Evolutionary conservation across 2,329 filamentous ascomycete species (phyloP).

Genomic region (Xenoacremonium recifei): DNA sequence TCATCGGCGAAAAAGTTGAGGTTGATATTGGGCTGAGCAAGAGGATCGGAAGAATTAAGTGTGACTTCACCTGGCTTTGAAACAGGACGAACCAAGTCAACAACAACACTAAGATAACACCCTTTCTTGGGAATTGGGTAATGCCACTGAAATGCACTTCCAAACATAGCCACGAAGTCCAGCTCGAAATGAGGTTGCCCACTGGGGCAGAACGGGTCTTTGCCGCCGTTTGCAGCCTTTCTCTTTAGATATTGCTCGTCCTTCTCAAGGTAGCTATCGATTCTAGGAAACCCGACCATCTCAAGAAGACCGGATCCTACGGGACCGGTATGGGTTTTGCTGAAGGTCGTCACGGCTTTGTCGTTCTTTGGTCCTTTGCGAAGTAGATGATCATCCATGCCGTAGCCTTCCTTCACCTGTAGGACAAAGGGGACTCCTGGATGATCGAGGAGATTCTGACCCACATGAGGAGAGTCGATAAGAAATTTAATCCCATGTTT

Average conservation of each 20-base stretch:
- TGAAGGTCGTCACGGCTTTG: background rate
- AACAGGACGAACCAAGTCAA: background rate
- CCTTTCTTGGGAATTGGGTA: background rate
- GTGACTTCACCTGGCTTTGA: background rate
- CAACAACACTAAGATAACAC: background rate
- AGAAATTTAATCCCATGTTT: conserved; percentile 53
- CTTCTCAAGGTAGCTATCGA: background rate
- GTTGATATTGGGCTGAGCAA: background rate
- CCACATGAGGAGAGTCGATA: conserved; percentile 59
- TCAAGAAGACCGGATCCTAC: background rate
- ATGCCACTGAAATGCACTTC: background rate
- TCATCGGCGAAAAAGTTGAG: background rate
- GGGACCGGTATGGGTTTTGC: background rate
- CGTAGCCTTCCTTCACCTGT: conserved; percentile 1
- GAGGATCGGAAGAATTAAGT: background rate
- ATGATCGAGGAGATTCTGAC: conserved; percentile 63
- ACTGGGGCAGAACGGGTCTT: background rate
- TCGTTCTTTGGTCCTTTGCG: background rate
- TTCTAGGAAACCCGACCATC: background rate
- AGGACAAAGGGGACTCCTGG: conserved; percentile 49
- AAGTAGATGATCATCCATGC: background rate
- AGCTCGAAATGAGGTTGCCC: background rate
- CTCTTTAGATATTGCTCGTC: background rate
- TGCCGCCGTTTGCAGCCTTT: background rate
- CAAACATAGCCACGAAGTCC: background rate